phyloP scores from a whole-genome alignment of 441 rosid genomes.

The Corymbia calophylla region DNA sequence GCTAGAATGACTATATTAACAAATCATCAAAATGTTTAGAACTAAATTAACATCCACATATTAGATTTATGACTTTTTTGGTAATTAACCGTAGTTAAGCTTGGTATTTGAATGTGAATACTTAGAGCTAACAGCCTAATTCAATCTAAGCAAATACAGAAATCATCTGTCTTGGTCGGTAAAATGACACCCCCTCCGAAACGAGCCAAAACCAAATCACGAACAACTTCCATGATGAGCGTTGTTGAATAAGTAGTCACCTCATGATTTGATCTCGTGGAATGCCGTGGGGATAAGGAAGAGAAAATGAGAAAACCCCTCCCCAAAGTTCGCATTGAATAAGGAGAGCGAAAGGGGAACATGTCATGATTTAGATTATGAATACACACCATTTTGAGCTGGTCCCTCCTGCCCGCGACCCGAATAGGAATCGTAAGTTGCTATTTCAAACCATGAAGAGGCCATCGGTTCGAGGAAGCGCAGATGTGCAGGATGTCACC shows the following conservation, averaged over 20 bases:
- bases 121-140: not conserved
- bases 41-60: fast-evolving
- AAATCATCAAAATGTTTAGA: not conserved
- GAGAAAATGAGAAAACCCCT: not conserved
- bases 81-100: not conserved
- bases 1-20: fast-evolving
- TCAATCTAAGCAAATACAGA: not conserved
- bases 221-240: not conserved
- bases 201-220: not conserved
- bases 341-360: not conserved
- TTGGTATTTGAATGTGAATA: not conserved
- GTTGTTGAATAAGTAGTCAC: not conserved
- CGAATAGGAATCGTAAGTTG: not conserved
- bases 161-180: not conserved
- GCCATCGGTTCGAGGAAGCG: not conserved
- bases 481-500: not conserved
- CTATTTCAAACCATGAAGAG: not conserved
- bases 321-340: not conserved
- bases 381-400: not conserved
- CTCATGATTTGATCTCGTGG: not conserved
- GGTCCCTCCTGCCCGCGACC: not conserved
- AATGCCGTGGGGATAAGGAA: not conserved
- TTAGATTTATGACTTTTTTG: not conserved
- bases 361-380: not conserved
- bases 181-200: not conserved